Evolutionary conservation across 75 land plant genomes (phyloP), one percentile per base, ranked within the genome.

Genomic region (Chamaecyparis obtusa): DNA sequence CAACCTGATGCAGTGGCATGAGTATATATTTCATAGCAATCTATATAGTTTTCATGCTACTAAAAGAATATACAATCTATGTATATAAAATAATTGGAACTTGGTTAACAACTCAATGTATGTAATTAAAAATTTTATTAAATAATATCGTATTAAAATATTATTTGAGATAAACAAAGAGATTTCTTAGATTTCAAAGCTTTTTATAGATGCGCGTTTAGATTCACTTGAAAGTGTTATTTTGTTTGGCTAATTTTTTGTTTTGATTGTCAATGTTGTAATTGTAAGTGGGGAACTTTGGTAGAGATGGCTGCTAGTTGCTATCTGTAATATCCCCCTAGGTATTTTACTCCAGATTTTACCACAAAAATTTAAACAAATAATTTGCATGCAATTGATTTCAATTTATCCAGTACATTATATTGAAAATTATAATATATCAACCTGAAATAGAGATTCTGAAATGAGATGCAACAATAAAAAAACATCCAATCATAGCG

Each of bases 1-100:
- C 97, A 96, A 55, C 94, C 97, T 44, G 96, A 95, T 86, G 77
- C 90, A 78, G 17, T 39, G 39, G 43, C 43, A 78, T 78, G 44
- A 78, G 3, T 78, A 37, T 17, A 78, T 27, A 39, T 17, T 43
- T 39, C 41, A 43, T 43, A n/a, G 33, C 30, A 81, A 41, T 81
- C n/a, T 46, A 81, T 43, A 44, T 24, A 24, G n/a, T 11, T 27
- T 46, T 81, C 10, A 10, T 44, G 10, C 14, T 44, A 27, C 2
- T 10, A 27, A 46, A 81, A 0, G 5, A 32, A 24, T 27, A n/a
- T n/a, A n/a, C n/a, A n/a, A n/a, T n/a, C 32, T 13, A 81, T 44
- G 2, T 2, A 27, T 5, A 4, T 44, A 27, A 43, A 81, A 81
- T 81, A 78, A 39, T 78, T 24, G 21, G 21, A 41, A 46, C 46